A percentile compares a stretch with the other conserved stretches of the same genome.
phyloP scores from a whole-genome alignment of 23 red algal genomes.

The Cyanidium caldarium region DNA sequence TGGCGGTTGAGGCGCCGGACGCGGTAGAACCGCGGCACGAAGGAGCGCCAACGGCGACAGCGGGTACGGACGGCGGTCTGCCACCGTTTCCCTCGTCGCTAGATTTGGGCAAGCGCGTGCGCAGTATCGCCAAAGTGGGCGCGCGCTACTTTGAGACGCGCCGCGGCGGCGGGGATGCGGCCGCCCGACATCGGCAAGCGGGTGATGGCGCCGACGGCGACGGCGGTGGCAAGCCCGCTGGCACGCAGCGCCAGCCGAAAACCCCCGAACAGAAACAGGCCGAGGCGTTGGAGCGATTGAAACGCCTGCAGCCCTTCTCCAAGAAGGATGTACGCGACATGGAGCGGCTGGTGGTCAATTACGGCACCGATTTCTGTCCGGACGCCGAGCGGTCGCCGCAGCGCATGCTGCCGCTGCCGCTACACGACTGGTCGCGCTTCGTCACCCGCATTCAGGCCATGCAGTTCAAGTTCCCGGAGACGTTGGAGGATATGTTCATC shows the following conservation, averaged over 20 bases:
- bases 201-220: constrained; percentile 23
- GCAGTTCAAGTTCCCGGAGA: constrained; percentile 39
- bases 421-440: constrained; percentile 69
- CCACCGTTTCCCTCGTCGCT: background rate
- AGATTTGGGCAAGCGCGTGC: background rate
- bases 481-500: constrained; percentile 28
- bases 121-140: background rate
- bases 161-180: too few species aligned
- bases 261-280: too few species aligned
- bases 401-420: background rate
- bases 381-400: too few species aligned
- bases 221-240: constrained; percentile 27
- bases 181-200: background rate
- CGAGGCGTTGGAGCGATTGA: too few species aligned
- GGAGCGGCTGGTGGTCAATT: constrained; percentile 32
- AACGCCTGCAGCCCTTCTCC: constrained; percentile 42
- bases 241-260: constrained; percentile 2
- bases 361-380: constrained; percentile 17
- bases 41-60: background rate
- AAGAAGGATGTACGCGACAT: constrained; percentile 51
- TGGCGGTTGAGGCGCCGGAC: background rate
- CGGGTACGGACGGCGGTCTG: background rate
- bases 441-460: constrained; percentile 12
- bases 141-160: background rate
- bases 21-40: background rate